Evolutionary conservation across 2,329 filamentous ascomycete species (phyloP).

Genomic region (Aspergillus persii): DNA sequence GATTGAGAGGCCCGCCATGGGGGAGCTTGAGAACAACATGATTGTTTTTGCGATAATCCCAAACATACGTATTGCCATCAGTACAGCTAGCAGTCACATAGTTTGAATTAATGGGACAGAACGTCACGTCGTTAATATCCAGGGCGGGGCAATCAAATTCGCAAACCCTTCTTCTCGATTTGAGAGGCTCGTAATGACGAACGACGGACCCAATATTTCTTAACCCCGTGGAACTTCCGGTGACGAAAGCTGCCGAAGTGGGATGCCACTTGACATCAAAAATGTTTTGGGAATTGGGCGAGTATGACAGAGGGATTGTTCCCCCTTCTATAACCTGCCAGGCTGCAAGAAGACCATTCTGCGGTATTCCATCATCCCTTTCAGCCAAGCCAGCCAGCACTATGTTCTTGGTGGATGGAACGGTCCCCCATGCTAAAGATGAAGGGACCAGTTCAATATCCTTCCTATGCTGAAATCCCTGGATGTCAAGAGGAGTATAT

Average conservation of each 20-base stretch:
- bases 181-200: slow-evolving; percentile 50
- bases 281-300: slow-evolving; percentile 52
- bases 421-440: slow-evolving; percentile 49
- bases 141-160: slow-evolving; percentile 57
- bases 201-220: slow-evolving; percentile 48
- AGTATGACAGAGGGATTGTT: slow-evolving; percentile 37
- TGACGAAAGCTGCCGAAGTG: slow-evolving; percentile 49
- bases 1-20: slow-evolving; percentile 53
- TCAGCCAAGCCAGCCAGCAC: slow-evolving; percentile 57
- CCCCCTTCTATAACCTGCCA: slow-evolving; percentile 50
- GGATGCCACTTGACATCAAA: slow-evolving; percentile 61
- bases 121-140: slow-evolving; percentile 61
- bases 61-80: slow-evolving; percentile 59
- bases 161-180: slow-evolving; percentile 34
- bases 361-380: slow-evolving; percentile 36
- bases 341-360: slow-evolving; percentile 52
- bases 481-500: slow-evolving; percentile 28
- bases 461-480: slow-evolving; percentile 22
- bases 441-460: slow-evolving; percentile 43
- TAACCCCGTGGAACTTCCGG: slow-evolving; percentile 50
- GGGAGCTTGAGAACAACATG: slow-evolving; percentile 48
- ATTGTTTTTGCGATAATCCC: slow-evolving; percentile 53
- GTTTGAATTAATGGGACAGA: slow-evolving; percentile 45
- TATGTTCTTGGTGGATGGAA: slow-evolving; percentile 36
- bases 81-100: slow-evolving; percentile 61